Evolutionary conservation across 2,329 filamentous ascomycete genomes (phyloP).

Genomic region (Ophiostoma himal-ulmi): DNA sequence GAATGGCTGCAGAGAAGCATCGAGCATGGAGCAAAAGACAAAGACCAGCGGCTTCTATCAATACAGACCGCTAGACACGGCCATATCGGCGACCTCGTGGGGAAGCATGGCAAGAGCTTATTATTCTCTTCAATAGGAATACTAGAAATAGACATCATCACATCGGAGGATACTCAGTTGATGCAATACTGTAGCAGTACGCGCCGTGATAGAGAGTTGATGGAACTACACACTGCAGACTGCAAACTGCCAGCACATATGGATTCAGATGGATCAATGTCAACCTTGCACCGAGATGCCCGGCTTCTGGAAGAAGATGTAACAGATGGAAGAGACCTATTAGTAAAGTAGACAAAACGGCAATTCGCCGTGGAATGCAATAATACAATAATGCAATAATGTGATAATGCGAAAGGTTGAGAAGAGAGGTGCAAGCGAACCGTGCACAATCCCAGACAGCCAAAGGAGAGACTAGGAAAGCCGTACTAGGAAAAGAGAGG

Average conservation of each 20-base stretch:
- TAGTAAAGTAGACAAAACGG: not conserved
- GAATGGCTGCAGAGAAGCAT: not conserved
- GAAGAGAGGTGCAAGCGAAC: not conserved
- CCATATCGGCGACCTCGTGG: not conserved
- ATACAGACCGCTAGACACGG: not conserved
- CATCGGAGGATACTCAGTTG: not conserved
- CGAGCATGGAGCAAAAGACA: not conserved
- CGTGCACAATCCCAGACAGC: constrained; percentile 13
- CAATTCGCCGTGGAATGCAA: not conserved
- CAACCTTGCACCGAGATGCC: too few relatives aligned
- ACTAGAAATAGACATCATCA: not conserved
- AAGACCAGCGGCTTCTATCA: not conserved
- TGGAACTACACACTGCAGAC: too few relatives aligned
- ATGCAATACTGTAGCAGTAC: constrained; percentile 1
- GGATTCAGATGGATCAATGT: too few relatives aligned
- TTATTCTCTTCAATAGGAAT: too few relatives aligned
- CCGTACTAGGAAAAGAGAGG: not conserved
- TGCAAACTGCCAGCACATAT: too few relatives aligned
- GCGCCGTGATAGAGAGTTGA: not conserved
- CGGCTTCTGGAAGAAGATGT: constrained; percentile 6
- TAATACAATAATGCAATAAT: not conserved
- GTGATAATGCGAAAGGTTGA: too few relatives aligned
- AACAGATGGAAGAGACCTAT: not conserved
- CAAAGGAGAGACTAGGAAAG: not conserved
- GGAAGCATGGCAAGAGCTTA: too few relatives aligned